Conservation (phyloP, 2,329 filamentous ascomycete genomes). For the Fusarium drepaniforme region DNA sequence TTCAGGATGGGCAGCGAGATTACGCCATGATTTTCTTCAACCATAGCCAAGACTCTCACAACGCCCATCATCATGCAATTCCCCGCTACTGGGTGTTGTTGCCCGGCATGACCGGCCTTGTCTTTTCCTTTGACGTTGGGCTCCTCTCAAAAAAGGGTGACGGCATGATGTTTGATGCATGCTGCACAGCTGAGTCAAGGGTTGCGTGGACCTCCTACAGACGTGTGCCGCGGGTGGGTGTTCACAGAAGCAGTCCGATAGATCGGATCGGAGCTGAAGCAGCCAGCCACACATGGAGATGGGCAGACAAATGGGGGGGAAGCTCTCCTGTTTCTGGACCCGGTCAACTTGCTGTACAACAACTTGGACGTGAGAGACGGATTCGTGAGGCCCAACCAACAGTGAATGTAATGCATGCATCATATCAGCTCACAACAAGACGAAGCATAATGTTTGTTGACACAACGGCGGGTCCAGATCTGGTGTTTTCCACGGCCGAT, state of each 20-base stretch:
- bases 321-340: conserved; percentile 11
- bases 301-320: conserved; percentile 10
- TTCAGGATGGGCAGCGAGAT: conserved; percentile 12
- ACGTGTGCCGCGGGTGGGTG: conserved; percentile 20
- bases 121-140: conserved; percentile 1
- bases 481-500: conserved; percentile 24
- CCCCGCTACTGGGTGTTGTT: neutral
- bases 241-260: conserved; percentile 25
- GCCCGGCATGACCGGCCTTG: conserved; percentile 23
- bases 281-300: conserved; percentile 5
- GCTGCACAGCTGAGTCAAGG: conserved; percentile 18
- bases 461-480: conserved; percentile 6
- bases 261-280: conserved; percentile 29
- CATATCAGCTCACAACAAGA: conserved; percentile 4
- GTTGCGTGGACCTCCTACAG: conserved; percentile 17
- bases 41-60: neutral
- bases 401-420: conserved; percentile 16
- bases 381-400: neutral
- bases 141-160: conserved; percentile 6
- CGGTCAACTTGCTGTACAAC: conserved; percentile 2
- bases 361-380: neutral
- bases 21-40: conserved; percentile 24
- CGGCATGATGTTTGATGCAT: conserved; percentile 19
- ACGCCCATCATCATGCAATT: conserved; percentile 1
- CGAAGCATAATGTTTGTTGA: conserved; percentile 4